Evolutionary conservation across 768 basidiomycete genomes (phyloP), one percentile per base, ranked within the genome.

Genomic region (Infundibulicybe gibba): DNA sequence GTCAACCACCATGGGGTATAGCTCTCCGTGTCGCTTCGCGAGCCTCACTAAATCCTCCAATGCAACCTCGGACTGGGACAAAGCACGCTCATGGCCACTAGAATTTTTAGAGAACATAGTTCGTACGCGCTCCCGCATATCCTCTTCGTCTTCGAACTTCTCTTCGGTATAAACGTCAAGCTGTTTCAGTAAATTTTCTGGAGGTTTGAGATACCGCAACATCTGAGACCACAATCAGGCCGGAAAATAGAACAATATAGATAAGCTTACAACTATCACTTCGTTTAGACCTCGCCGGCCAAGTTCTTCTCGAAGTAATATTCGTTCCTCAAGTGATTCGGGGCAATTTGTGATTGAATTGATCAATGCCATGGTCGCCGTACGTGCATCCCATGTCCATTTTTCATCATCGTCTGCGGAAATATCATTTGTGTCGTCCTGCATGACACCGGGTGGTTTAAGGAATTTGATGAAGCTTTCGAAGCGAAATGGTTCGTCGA

Each of bases 131-230:
- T 93, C 84, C 33, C 82, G 81, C 64, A 90, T 75, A 42, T 94
- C 89, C 58, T 88, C 84, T 60, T 90, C 87, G 59, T 97, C 93
- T 56, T 94, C 92, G 39, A 85, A 88, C 54, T 90, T 89, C 61
- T 94, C 92, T 51, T 95, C 92, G 0, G 80, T 76, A 55, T 93
- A 95, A 20, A 90, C 74, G 51, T 86, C 79, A 5, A 94, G 66
- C 55, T 94, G 93, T 0, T 75, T 86, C n/a, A 87, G 59, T n/a
- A 95, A 65, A 3, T 55, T 61, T 45, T 71, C 90, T 6, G 90
- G 87, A 1, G 90, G 89, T 55, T 87, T 53, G 33, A 82, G 69
- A 54, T 90, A 90, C 50, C 83, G 77, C 6, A 94, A 69, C 3
- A 81, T 79, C 92, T 94, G 41, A 13, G 53, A 11, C 4, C 12